Conservation (phyloP, 768 basidiomycete genomes). For the Suillus subalutaceus region DNA sequence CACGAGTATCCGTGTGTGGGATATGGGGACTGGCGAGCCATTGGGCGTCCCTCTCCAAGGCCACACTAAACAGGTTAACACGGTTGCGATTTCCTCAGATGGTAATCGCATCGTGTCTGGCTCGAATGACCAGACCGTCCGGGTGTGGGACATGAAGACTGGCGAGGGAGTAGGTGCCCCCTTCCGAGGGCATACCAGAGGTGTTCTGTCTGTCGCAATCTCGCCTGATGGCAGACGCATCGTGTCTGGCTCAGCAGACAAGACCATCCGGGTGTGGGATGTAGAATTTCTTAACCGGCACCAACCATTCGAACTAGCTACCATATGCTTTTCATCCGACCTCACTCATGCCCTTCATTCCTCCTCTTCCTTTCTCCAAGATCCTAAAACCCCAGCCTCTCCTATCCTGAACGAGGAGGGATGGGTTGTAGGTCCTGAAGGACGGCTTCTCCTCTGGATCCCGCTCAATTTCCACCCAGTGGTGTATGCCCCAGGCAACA, state of each 20-base stretch:
- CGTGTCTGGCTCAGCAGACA: background rate
- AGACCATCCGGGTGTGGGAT: constrained; percentile 8
- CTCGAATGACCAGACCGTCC: background rate
- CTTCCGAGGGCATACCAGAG: background rate
- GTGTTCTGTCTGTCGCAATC: background rate
- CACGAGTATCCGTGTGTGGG: background rate
- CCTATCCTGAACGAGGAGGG: too few relatives aligned
- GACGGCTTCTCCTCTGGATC: too few relatives aligned
- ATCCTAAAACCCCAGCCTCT: background rate
- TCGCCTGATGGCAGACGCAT: constrained; percentile 4
- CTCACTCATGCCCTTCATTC: background rate
- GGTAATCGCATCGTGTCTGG: background rate
- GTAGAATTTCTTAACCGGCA: background rate
- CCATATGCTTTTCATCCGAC: background rate
- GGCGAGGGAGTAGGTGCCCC: background rate
- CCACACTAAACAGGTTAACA: background rate
- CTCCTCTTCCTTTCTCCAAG: background rate
- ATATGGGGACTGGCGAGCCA: background rate
- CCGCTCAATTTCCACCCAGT: too few relatives aligned
- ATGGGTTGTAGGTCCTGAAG: too few relatives aligned
- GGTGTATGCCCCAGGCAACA: too few relatives aligned
- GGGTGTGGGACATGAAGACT: background rate
- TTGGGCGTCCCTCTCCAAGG: background rate
- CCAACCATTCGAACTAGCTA: too few relatives aligned
- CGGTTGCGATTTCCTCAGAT: background rate